A percentile compares a stretch with the other conserved stretches of the same genome.
phyloP scores from a whole-genome alignment of 495 filamentous ascomycete species.

The Neurospora sp. region DNA sequence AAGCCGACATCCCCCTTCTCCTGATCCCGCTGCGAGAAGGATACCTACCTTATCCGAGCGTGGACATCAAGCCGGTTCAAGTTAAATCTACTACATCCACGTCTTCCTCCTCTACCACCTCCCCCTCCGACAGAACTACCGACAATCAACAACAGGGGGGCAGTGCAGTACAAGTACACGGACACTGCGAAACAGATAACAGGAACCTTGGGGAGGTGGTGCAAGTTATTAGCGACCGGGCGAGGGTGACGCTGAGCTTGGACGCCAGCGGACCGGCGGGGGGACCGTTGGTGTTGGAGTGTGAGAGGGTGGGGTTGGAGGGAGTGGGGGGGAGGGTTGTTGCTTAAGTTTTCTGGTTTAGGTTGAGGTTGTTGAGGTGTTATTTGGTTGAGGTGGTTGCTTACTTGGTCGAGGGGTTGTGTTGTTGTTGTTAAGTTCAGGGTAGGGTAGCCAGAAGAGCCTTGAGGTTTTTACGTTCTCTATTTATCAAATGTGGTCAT shows the following conservation, averaged over 20 bases:
- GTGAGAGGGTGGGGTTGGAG: constrained; percentile 29
- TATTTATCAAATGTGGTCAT: no score
- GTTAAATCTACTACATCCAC: constrained; percentile 16
- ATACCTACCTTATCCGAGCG: constrained; percentile 58
- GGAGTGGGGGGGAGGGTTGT: constrained; percentile 28
- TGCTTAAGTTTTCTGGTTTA: constrained; percentile 8
- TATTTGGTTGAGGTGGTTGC: no score
- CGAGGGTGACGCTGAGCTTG: constrained; percentile 65
- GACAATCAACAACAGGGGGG: not conserved
- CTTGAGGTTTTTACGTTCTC: no score
- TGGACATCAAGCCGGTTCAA: constrained; percentile 63
- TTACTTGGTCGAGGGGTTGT: no score
- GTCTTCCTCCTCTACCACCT: not conserved
- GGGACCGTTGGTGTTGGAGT: constrained; percentile 54
- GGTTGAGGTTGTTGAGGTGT: no score
- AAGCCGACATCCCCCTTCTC: constrained; percentile 50
- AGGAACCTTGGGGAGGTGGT: constrained; percentile 67
- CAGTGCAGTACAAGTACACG: constrained; percentile 1
- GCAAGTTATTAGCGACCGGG: constrained; percentile 63
- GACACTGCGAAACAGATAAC: constrained; percentile 68
- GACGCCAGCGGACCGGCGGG: constrained; percentile 53
- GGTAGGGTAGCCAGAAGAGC: no score
- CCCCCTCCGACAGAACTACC: not conserved
- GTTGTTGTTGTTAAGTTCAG: not conserved
- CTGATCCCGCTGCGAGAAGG: constrained; percentile 73